Evolutionary conservation across 2,329 filamentous ascomycete species (phyloP), one percentile per base, ranked within the genome.

Genomic region (Periconia sp.): DNA sequence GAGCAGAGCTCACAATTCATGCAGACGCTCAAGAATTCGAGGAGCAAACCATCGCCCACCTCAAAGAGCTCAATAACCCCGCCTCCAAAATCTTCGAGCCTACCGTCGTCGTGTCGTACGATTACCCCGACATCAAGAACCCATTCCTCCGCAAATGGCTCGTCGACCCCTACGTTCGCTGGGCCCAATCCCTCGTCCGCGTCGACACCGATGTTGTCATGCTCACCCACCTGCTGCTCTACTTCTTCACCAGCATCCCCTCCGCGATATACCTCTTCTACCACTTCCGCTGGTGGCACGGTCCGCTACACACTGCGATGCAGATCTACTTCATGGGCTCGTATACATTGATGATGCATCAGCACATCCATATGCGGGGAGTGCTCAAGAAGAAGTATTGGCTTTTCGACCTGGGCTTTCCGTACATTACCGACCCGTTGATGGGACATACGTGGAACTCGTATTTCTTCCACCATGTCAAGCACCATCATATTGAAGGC

Each of bases 361-460:
- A 92, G 61, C 88, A 92, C 65, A 92, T 92, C 56, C 88, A 92
- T 65, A 84, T 84, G 74, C 79, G 84, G 32, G 88, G 88, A 12
- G 76, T 92, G 3, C 70, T 92, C 24, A 70, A 75, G 17, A 81
- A 80, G 56, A 65, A 71, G 6, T 81, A 78, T 40, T 70, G 72
- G 23, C 59, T 78, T 21, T 68, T 92, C 45, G 88, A 92, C 59
- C 63, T 69, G 5, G 38, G 78, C 2, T 92, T 91, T 55, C 88
- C 88, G 0, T 92, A 90, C 62, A 67, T 92, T 28, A 74, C 83
- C 9, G 86, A 91, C 54, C 88, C 88, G 0, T 70, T 92, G 43
- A 87, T 90, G 81, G 88, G 88, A 9, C 88, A 92, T 61, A 91
- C 88, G 0, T 91, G 87, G 87, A 89, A 92, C 70, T 86, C 85